Evolutionary conservation across 306 rosid species (phyloP).

Genomic region (Corylus avellana): DNA sequence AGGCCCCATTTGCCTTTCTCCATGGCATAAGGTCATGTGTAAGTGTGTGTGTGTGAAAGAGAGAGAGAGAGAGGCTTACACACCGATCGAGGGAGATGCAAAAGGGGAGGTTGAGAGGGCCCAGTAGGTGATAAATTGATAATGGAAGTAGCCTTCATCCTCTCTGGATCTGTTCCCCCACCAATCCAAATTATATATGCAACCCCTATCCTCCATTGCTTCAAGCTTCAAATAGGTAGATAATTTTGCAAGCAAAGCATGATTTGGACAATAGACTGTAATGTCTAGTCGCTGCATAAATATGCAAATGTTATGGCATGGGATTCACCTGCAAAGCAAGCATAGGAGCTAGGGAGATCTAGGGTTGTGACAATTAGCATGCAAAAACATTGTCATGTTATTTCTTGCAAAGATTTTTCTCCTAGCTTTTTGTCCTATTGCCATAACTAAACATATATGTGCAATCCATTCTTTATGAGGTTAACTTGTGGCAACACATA

Average conservation of each 20-base stretch:
- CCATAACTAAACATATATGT: no score
- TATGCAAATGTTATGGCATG: neutral
- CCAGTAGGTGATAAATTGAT: conserved; percentile 38
- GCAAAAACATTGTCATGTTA: neutral
- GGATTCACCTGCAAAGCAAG: neutral
- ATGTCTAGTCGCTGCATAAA: conserved; percentile 32
- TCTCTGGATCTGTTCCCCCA: conserved; percentile 61
- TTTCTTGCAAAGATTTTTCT: no score
- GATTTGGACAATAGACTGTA: conserved; percentile 42
- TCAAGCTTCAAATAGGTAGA: conserved; percentile 43
- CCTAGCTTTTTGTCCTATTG: neutral
- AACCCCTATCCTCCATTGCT: conserved; percentile 46
- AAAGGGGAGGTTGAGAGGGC: conserved; percentile 21
- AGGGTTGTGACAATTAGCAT: neutral
- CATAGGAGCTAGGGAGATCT: neutral
- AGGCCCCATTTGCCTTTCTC: conserved; percentile 59
- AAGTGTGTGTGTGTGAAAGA: conserved; percentile 30
- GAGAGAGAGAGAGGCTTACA: conserved; percentile 31
- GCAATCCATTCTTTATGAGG: neutral
- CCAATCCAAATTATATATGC: conserved; percentile 40
- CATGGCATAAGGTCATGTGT: conserved; percentile 31
- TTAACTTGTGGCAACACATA: neutral
- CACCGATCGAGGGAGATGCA: conserved; percentile 19
- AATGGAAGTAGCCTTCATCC: conserved; percentile 76
- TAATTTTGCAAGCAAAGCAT: conserved; percentile 47